Evolutionary conservation across 108 stramenopile genomes (phyloP).

Genomic region (Skeletonema marinoi): DNA sequence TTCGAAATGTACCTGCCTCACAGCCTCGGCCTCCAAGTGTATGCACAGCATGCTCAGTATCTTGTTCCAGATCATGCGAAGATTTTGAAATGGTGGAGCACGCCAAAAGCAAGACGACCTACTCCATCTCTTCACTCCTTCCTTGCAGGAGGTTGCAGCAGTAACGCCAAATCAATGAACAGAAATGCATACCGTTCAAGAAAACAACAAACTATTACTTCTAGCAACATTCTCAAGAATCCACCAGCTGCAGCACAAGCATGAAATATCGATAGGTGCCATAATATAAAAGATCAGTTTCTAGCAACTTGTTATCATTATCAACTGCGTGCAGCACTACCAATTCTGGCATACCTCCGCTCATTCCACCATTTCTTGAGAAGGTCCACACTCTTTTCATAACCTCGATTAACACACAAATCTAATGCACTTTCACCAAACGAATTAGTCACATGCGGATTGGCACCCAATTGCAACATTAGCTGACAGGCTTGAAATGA

Average conservation of each 20-base stretch:
- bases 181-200: neutral
- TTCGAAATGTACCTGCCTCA: neutral
- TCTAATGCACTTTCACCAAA: conserved; percentile 55
- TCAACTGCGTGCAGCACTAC: neutral
- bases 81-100: neutral
- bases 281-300: too few species aligned
- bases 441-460: conserved; percentile 29
- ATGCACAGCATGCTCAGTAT: neutral
- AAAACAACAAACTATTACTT: neutral
- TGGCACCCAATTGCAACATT: conserved; percentile 30
- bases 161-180: neutral
- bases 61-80: neutral
- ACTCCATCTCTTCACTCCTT: neutral
- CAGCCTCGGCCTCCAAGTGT: neutral
- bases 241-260: neutral
- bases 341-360: neutral
- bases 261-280: neutral
- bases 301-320: too few species aligned
- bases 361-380: neutral
- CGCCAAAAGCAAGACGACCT: neutral
- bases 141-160: neutral
- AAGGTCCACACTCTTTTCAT: conserved; percentile 17
- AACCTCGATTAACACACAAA: conserved; percentile 42
- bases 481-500: conserved; percentile 26
- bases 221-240: neutral